Evolutionary conservation across 2,329 filamentous ascomycete species (phyloP), one percentile per base, ranked within the genome.

Genomic region (Colletotrichum plurivorum): DNA sequence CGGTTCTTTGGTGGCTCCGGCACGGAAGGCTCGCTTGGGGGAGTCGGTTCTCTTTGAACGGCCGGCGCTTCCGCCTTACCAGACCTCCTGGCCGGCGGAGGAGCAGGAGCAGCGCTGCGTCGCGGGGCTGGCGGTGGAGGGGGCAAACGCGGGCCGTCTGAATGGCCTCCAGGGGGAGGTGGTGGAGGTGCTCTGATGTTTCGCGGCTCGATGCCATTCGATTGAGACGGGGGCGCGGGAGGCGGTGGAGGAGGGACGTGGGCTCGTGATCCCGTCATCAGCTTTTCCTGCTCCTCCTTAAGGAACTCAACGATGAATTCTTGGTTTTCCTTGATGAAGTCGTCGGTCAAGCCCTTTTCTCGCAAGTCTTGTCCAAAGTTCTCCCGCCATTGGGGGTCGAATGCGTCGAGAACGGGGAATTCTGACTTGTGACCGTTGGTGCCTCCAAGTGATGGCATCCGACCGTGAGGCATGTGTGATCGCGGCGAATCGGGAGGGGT

Each of bases 11-110:
- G 88, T 16, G 80, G 79, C 36, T 76, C 73, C 18, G 91, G 89
- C 13, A 94, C 93, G 15, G 91, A 90, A 15, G 92, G 88, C 69
- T 94, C 92, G 76, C 90, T 87, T 36, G 92, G 88, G n/a, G 93
- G 89, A 45, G 86, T 83, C n/a, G 83, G 81, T 71, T 85, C 85
- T 63, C 81, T 75, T 51, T 68, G 66, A 18, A 63, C 67, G 27
- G 78, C 75, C 3, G 82, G 72, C 10, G 78, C 61, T 25, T 90
- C 88, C 20, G 78, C 69, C 76, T 88, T 84, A 78, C 84, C 79
- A 79, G 87, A 83, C 84, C 92, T 80, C 80, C 90, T 80, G 74
- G 90, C 79, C 31, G 91, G 89, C 18, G 88, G 86, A 15, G 87
- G 87, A n/a, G 87, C 85, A 36, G 87, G 86, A 58, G 85, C 84